Base-by-base conservation (phyloP, 2,329 filamentous ascomycete species). In the Dothidotthia symphoricarpi region DNA sequence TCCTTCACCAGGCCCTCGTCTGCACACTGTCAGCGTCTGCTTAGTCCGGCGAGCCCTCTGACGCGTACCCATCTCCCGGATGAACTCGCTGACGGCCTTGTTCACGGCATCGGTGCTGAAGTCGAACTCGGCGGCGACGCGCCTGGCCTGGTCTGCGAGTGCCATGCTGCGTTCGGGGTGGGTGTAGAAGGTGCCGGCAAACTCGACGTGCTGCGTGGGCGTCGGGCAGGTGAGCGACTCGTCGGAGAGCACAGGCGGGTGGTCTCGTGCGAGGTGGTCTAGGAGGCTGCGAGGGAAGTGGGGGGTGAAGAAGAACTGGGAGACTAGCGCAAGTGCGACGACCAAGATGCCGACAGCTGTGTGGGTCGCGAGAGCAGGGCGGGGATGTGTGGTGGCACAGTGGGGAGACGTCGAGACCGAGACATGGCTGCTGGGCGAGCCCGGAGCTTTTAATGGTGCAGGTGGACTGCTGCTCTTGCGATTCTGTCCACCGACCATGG, bases 101-200 rank as follows among this genome's bases (percentile, higher is more conserved):
- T 88, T 88, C 60, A 96, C 78, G 68, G 89, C 78, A 36, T 83
- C 80, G 56, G 88, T 77, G 44, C 81, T 75, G 69, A 90, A 91
- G 37, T 95, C 87, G 70, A 97, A 97, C 68, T 93, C 81, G 55
- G 80, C 80, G 57, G 87, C 86, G 59, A 96, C 81, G 61, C 80
- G 81, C 76, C 83, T 82, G 43, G 89, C 88, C 70, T 91, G 86
- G 47, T 82, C 77, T 50, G 78, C 67, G 43, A 83, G 64, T 39
- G 66, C 66, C 73, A 75, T 75, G 61, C 69, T 73, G 63, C 66
- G 66, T 36, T 56, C 47, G 28, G 60, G 56, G 43, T 57, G 42
- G 39, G 51, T 61, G 51, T 64, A 58, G 54, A 66, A 66, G 39
- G 62, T 65, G 41, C 56, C 56, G 28, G 53, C 43, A 44, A 56